Conservation (phyloP, 2,329 filamentous ascomycete species). For the Fusarium cicatricum region DNA sequence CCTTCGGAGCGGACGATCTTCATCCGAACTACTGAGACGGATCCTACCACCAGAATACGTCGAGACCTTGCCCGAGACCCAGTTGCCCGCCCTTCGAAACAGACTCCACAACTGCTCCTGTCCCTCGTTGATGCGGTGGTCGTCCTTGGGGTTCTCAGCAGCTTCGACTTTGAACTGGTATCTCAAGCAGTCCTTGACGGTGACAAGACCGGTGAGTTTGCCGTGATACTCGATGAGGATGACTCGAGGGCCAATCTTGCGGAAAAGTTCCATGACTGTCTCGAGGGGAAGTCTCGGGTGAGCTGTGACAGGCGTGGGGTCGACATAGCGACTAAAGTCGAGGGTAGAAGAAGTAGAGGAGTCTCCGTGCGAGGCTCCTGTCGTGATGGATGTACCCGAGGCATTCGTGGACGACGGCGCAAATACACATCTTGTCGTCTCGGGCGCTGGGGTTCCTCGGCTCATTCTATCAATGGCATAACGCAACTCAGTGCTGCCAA, state of each 20-base stretch:
- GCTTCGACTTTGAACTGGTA: conserved; percentile 98
- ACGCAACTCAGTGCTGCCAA: conserved; percentile 88
- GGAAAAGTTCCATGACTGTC: conserved; percentile 98
- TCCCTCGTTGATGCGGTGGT: conserved; percentile 61
- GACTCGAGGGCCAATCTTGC: conserved; percentile 94
- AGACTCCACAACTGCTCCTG: conserved; percentile 73
- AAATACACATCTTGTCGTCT: conserved; percentile 79
- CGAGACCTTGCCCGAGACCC: conserved; percentile 66
- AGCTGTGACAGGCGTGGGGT: conserved; percentile 87
- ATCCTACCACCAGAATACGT: conserved; percentile 65
- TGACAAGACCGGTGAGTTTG: conserved; percentile 83
- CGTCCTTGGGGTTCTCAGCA: conserved; percentile 74
- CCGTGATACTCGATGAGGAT: conserved; percentile 93
- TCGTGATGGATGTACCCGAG: conserved; percentile 46
- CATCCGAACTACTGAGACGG: conserved; percentile 55
- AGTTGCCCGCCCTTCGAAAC: conserved; percentile 61
- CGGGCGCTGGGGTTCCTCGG: conserved; percentile 71
- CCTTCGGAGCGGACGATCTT: conserved; percentile 54
- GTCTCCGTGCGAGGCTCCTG: conserved; percentile 18
- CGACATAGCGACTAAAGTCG: conserved; percentile 88
- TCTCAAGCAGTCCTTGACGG: conserved; percentile 95
- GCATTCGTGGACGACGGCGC: conserved; percentile 53
- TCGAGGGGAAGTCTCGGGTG: conserved; percentile 92
- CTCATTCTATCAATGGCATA: conserved; percentile 88
- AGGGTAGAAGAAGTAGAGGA: conserved; percentile 59